These are phyloP conservation scores for Cladosporium velox DNA, from an alignment of 2,329 filamentous ascomycete genomes.

Conservation along the genomic window DNA sequence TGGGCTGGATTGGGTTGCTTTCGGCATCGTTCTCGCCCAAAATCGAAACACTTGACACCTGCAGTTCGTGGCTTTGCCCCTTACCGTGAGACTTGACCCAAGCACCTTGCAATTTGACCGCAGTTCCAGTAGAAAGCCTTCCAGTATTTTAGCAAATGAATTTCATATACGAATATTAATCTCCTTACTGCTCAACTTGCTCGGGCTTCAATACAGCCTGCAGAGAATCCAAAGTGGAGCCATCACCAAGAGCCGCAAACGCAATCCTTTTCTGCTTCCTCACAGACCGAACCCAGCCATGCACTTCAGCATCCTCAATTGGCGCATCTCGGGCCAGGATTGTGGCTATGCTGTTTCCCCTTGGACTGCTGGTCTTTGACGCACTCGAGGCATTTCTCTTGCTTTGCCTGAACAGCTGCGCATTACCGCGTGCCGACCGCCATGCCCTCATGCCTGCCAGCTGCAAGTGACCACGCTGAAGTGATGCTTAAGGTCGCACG, in stretches of 20 bases:
- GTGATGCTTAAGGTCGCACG: neutral
- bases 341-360: slow-evolving; percentile 26
- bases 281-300: slow-evolving; percentile 81
- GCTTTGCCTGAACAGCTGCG: slow-evolving; percentile 18
- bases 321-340: slow-evolving; percentile 30
- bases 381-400: slow-evolving; percentile 20
- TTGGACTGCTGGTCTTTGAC: slow-evolving; percentile 19
- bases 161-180: slow-evolving; percentile 37
- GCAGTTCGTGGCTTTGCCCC: slow-evolving; percentile 77
- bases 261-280: slow-evolving; percentile 80
- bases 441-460: slow-evolving; percentile 30
- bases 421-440: slow-evolving; percentile 25
- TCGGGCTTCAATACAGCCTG: slow-evolving; percentile 78
- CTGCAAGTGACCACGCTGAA: neutral
- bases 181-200: slow-evolving; percentile 68
- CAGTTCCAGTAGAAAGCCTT: slow-evolving; percentile 79
- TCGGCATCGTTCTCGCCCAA: slow-evolving; percentile 80
- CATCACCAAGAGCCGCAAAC: slow-evolving; percentile 86
- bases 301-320: slow-evolving; percentile 48
- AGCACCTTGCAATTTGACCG: slow-evolving; percentile 73
- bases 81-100: slow-evolving; percentile 71
- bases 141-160: slow-evolving; percentile 14
- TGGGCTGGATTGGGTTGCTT: slow-evolving; percentile 93
- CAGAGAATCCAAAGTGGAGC: slow-evolving; percentile 74
- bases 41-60: slow-evolving; percentile 68